These are phyloP conservation scores for Phaeolepiota aurea DNA, from an alignment of 768 basidiomycete species.

Conservation along the genomic window DNA sequence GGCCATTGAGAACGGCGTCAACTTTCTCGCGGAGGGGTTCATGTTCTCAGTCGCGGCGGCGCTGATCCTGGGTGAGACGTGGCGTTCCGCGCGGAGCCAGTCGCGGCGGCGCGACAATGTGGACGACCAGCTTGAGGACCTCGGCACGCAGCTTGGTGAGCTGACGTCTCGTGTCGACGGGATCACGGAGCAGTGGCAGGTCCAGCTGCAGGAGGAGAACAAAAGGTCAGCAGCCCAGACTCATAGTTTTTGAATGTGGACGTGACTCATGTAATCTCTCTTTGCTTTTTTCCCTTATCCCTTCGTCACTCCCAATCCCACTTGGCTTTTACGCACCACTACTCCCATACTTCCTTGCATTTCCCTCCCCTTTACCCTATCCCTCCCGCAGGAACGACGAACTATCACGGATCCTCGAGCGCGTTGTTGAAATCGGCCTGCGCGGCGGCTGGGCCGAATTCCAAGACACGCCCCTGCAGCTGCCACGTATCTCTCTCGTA, in stretches of 20 bases:
- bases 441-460: constrained; percentile 60
- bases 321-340: too few species aligned
- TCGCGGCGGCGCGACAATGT: constrained; percentile 66
- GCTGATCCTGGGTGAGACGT: constrained; percentile 72
- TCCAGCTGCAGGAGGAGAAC: constrained; percentile 33
- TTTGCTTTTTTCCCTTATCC: constrained; percentile 3
- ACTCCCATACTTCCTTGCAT: too few species aligned
- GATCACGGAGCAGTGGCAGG: constrained; percentile 33
- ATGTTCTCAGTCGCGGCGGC: constrained; percentile 69
- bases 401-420: constrained; percentile 54
- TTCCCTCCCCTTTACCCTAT: neutral
- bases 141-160: constrained; percentile 36
- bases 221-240: constrained; percentile 38
- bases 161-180: constrained; percentile 33
- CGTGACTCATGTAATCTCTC: too few species aligned
- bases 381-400: constrained; percentile 48
- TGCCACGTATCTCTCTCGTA: constrained; percentile 31
- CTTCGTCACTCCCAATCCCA: too few species aligned
- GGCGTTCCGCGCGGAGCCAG: constrained; percentile 62
- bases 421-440: constrained; percentile 61
- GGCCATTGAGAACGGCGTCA: constrained; percentile 83
- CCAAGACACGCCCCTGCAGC: constrained; percentile 45
- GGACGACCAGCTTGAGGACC: constrained; percentile 60
- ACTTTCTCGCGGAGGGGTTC: constrained; percentile 78
- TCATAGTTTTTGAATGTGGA: too few species aligned